These are phyloP conservation scores for Kwoniella sp. DNA, from an alignment of 768 basidiomycete species.

Conservation along the genomic window DNA sequence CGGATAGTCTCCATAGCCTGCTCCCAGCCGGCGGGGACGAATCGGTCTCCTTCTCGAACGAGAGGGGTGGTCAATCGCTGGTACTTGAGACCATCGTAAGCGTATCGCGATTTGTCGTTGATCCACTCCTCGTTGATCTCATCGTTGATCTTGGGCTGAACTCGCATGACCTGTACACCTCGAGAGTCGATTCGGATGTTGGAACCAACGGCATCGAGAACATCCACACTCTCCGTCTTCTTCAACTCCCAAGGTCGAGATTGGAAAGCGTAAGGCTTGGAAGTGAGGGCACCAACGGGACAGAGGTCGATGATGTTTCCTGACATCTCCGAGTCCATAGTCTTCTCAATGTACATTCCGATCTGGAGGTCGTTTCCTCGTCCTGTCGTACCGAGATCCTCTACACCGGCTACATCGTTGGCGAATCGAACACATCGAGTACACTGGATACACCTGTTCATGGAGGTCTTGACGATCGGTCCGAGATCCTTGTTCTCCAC, in stretches of 20 bases:
- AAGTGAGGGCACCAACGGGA: conserved; percentile 96
- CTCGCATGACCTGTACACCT: conserved; percentile 93
- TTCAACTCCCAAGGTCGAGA: conserved; percentile 98
- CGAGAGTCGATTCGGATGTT: conserved; percentile 96
- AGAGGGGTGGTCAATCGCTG: conserved; percentile 92
- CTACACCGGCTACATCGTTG: conserved; percentile 97
- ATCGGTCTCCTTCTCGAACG: conserved; percentile 86
- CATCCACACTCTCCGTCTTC: conserved; percentile 94
- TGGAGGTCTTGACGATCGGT: conserved; percentile 95
- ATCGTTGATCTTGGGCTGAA: conserved; percentile 94
- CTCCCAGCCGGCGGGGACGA: conserved; percentile 87
- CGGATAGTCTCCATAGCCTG: conserved; percentile 76
- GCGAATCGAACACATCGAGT: conserved; percentile 98
- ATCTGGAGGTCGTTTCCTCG: conserved; percentile 98
- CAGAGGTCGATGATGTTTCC: conserved; percentile 97
- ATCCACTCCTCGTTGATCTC: conserved; percentile 99
- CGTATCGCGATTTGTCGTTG: conserved; percentile 96
- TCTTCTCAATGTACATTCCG: conserved; percentile 96
- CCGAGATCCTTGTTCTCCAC: conserved; percentile 98
- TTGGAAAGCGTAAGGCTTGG: conserved; percentile 97
- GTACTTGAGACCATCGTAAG: conserved; percentile 91
- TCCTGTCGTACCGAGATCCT: conserved; percentile 94
- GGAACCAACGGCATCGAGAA: conserved; percentile 90
- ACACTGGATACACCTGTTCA: conserved; percentile 99
- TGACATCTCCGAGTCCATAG: conserved; percentile 94